Conservation (phyloP, 441 rosid species). For the Theobroma grandiflorum region DNA sequence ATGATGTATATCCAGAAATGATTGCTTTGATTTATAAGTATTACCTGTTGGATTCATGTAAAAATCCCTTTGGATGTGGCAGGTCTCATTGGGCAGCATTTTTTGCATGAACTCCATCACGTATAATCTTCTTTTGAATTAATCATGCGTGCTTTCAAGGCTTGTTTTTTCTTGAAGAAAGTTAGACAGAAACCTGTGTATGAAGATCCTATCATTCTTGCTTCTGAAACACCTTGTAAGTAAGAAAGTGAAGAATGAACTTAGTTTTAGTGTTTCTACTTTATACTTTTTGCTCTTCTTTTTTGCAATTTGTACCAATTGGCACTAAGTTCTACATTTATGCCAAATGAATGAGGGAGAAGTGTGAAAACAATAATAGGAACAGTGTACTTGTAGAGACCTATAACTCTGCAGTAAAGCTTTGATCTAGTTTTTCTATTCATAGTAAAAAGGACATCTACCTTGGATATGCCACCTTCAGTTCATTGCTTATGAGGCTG, state of each 20-base stretch:
- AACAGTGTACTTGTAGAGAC: conserved; percentile 1
- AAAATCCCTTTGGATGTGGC: conserved; percentile 29
- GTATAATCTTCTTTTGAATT: conserved; percentile 15
- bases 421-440: neutral
- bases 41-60: conserved; percentile 18
- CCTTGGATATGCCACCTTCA: neutral
- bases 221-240: conserved; percentile 75
- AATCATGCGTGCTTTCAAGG: conserved; percentile 48
- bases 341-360: neutral
- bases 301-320: neutral
- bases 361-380: neutral
- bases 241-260: conserved; percentile 18
- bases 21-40: neutral
- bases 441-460: neutral
- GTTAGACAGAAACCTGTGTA: conserved; percentile 21
- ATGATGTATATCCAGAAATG: neutral
- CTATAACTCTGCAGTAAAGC: neutral
- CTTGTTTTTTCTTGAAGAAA: conserved; percentile 58
- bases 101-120: neutral
- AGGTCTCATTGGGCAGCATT: conserved; percentile 16
- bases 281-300: neutral
- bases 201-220: conserved; percentile 54
- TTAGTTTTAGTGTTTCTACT: neutral
- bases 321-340: neutral
- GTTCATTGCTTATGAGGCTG: neutral